These are phyloP conservation scores for Antitrichia curtipendula DNA, from an alignment of 225 moss, liverwort and hornwort species.

Conservation along the genomic window DNA sequence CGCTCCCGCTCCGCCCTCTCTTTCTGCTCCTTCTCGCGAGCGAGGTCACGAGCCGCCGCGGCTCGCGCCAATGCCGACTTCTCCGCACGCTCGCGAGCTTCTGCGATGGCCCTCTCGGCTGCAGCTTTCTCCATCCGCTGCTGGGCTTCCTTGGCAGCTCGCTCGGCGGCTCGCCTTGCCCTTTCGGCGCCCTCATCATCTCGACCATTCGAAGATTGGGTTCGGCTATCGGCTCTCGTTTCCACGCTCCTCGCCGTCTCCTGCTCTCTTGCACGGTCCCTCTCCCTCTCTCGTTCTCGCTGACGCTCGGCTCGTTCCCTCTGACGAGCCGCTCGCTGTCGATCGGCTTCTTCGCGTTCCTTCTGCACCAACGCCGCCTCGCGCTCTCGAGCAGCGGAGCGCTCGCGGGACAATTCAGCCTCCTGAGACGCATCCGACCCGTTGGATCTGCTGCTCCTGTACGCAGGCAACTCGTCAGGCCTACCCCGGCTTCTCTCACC, in stretches of 20 bases:
- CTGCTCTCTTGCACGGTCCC: slow-evolving; percentile 24
- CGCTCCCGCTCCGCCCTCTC: slow-evolving; percentile 30
- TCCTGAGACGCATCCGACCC: slow-evolving; percentile 16
- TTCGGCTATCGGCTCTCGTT: not conserved
- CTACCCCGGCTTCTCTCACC: slow-evolving; percentile 12
- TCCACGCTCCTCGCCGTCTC: slow-evolving; percentile 32
- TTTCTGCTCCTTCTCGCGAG: slow-evolving; percentile 53
- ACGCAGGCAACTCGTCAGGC: slow-evolving; percentile 10
- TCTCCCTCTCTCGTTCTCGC: slow-evolving; percentile 19
- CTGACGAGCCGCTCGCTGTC: slow-evolving; percentile 20
- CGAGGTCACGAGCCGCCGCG: slow-evolving; percentile 51
- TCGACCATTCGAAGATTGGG: slow-evolving; percentile 5
- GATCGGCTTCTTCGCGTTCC: slow-evolving; percentile 31
- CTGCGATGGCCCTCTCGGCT: slow-evolving; percentile 58
- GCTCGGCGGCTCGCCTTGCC: slow-evolving; percentile 49
- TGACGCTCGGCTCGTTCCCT: slow-evolving; percentile 40
- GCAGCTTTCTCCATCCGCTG: slow-evolving; percentile 76
- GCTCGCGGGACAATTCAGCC: slow-evolving; percentile 42
- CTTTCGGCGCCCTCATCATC: slow-evolving; percentile 63
- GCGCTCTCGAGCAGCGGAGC: slow-evolving; percentile 27
- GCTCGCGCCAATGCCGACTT: slow-evolving; percentile 33
- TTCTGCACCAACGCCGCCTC: slow-evolving; percentile 41
- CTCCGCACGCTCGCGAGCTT: slow-evolving; percentile 68
- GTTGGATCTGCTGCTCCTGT: slow-evolving; percentile 9
- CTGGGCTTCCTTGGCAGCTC: slow-evolving; percentile 61